Evolutionary conservation across 768 basidiomycete genomes (phyloP), one percentile per base, ranked within the genome.

Genomic region (Rhizopogon rudus): DNA sequence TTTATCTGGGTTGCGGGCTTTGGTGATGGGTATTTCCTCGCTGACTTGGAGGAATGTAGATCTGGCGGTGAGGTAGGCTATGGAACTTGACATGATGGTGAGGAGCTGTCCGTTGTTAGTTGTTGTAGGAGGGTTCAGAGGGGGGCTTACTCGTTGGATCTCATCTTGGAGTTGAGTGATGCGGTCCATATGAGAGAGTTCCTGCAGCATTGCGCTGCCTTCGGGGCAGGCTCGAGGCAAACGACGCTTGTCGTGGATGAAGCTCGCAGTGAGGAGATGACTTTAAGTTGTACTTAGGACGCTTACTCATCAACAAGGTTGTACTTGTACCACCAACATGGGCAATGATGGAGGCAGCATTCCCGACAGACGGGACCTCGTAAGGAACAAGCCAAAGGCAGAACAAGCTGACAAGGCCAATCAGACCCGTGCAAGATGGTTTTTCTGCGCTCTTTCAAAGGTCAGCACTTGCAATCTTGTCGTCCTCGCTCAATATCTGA

Each of bases 131-230:
- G 33, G 3, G 42, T 22, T 14, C 14, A 28, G 46, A 31, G 22
- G 31, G 3, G 17, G 1, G 59, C 74, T 52, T 52, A 88, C 91
- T 75, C 89, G 84, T 72, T 96, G 93, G 57, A 93, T 92, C 72
- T 89, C 89, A 82, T 96, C 88, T 77, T 94, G 92, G 53, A 95
- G 84, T 70, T 95, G 93, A 9, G 93, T 94, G 70, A 95, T 90
- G 73, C 92, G 87, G 79, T 95, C 93, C 93, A 94, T 94, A 77
- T 91, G 85, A 71, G 89, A 83, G 70, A 92, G 74, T 83, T 91
- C 89, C 80, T 90, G 86, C 81, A 92, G 89, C 89, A 92, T 92
- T 76, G 75, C 88, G 81, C 83, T 82, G 83, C 67, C 54, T 39
- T 51, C 37, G 31, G 49, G 58, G 56, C 40, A 59, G 42, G 37